A percentile compares a stretch with the other conserved stretches of the same genome.
Evolutionary conservation across 768 basidiomycete species (phyloP).

Genomic region (Termitomyces titanicus): DNA sequence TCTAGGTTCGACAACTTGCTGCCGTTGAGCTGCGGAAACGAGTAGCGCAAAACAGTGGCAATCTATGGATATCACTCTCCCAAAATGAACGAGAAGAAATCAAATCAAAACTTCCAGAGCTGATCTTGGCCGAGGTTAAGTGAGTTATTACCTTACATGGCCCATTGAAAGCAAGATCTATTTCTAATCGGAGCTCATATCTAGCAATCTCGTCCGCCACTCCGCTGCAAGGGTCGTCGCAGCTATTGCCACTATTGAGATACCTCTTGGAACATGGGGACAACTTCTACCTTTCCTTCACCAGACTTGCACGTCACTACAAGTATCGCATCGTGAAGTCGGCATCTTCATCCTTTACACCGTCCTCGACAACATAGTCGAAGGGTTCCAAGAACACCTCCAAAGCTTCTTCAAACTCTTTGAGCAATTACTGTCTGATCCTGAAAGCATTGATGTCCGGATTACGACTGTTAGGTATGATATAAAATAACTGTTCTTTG

Average conservation of each 20-base stretch:
- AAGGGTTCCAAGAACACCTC: slow-evolving; percentile 79
- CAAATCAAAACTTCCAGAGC: slow-evolving; percentile 76
- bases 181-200: slow-evolving; percentile 13
- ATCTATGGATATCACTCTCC: slow-evolving; percentile 74
- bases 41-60: slow-evolving; percentile 72
- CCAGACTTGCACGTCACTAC: slow-evolving; percentile 64
- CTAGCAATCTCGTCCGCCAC: slow-evolving; percentile 86
- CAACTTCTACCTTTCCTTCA: slow-evolving; percentile 86
- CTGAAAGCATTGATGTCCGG: slow-evolving; percentile 85
- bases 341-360: slow-evolving; percentile 88
- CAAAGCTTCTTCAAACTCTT: slow-evolving; percentile 80
- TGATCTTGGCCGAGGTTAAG: slow-evolving; percentile 77
- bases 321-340: slow-evolving; percentile 82
- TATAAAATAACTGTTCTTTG: background rate
- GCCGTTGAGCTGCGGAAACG: slow-evolving; percentile 97
- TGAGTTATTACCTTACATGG: slow-evolving; percentile 31
- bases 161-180: slow-evolving; percentile 9
- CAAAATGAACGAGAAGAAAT: slow-evolving; percentile 74
- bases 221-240: slow-evolving; percentile 91
- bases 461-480: slow-evolving; percentile 81
- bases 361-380: slow-evolving; percentile 87
- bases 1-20: slow-evolving; percentile 91
- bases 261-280: slow-evolving; percentile 77
- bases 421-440: slow-evolving; percentile 65
- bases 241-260: slow-evolving; percentile 86